Evolutionary conservation across 202 grass and related monocot genomes (phyloP).

Genomic region (Miscanthus sacchariflorus): DNA sequence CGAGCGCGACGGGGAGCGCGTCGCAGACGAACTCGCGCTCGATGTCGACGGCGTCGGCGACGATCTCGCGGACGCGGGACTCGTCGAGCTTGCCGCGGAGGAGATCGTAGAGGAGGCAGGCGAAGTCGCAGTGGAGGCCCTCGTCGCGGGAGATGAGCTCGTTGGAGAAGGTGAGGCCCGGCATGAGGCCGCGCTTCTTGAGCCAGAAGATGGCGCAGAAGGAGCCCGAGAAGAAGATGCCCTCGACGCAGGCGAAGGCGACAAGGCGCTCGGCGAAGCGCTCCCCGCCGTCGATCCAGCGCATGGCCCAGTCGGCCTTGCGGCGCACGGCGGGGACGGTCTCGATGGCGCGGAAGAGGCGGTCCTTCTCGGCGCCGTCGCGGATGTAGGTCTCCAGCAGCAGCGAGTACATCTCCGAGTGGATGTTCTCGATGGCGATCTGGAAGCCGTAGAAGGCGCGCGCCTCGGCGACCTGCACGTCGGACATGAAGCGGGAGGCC

Average conservation of each 20-base stretch:
- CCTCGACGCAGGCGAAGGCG: constrained; percentile 88
- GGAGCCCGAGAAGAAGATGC: constrained; percentile 96
- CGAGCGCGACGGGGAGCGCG: constrained; percentile 73
- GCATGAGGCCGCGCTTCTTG: constrained; percentile 96
- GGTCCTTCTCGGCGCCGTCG: constrained; percentile 66
- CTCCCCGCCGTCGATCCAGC: constrained; percentile 78
- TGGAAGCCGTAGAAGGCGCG: constrained; percentile 88
- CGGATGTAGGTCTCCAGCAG: constrained; percentile 83
- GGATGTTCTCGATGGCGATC: constrained; percentile 96
- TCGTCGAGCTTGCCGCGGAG: constrained; percentile 70
- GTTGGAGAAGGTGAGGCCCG: constrained; percentile 93
- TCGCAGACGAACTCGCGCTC: constrained; percentile 93
- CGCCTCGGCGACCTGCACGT: constrained; percentile 81
- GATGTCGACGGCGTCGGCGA: constrained; percentile 86
- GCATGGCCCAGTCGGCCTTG: constrained; percentile 91
- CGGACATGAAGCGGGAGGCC: constrained; percentile 78
- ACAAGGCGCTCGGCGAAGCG: constrained; percentile 86
- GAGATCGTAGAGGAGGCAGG: constrained; percentile 82
- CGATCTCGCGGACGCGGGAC: constrained; percentile 65
- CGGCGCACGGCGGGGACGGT: constrained; percentile 73
- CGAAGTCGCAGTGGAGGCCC: constrained; percentile 95
- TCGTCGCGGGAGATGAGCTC: constrained; percentile 99
- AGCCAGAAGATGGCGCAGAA: constrained; percentile 99
- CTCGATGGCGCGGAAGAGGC: constrained; percentile 87
- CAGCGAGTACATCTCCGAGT: constrained; percentile 92